Base-by-base conservation (phyloP, 176 grass and related monocot genomes). In the Oryza meyeriana region DNA sequence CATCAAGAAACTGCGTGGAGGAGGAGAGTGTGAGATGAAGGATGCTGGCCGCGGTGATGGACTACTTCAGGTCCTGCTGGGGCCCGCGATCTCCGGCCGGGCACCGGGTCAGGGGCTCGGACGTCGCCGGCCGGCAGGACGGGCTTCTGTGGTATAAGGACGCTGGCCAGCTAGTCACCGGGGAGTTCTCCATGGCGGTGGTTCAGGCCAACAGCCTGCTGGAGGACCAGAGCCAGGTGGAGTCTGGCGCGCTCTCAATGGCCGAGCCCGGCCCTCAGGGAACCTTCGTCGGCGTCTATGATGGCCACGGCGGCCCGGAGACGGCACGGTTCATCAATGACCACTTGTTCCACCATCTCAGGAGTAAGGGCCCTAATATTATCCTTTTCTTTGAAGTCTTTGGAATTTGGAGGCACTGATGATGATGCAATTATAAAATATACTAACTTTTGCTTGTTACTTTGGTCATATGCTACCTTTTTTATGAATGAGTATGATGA, bases 91-190 rank as follows among this genome's bases (percentile, higher is more conserved):
- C 87, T 36, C 71, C 34, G 66, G 61, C 69, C 11, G 71, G 80
- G 22, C 79, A 45, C 80, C 63, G 69, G 76, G 77, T 71, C 42
- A 89, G 77, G 62, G 83, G 85, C 25, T 88, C 90, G 28, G 90
- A 96, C 44, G 75, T 61, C 5, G 78, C 78, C 16, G 91, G 91
- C 52, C 84, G 78, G 57, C 84, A 87, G 74, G 91, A 94, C 12
- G 91, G 94, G n/a, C 94, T 94, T 25, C 91, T 97, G 14, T 93
- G 94, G 91, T 91, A 97, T 84, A 97, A 97, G 75, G 94, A 97
- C 76, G 50, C 83, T 34, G 91, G 94, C 9, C 94, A 85, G 66
- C 78, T 87, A 47, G 72, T 38, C 66, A 84, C 75, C 30, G 87
- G 94, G n/a, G 94, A 97, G 30, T 97, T 91, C 91, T 97, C 91